Conservation (phyloP, 179 eudicot species). For the Carnegiea gigantea region DNA sequence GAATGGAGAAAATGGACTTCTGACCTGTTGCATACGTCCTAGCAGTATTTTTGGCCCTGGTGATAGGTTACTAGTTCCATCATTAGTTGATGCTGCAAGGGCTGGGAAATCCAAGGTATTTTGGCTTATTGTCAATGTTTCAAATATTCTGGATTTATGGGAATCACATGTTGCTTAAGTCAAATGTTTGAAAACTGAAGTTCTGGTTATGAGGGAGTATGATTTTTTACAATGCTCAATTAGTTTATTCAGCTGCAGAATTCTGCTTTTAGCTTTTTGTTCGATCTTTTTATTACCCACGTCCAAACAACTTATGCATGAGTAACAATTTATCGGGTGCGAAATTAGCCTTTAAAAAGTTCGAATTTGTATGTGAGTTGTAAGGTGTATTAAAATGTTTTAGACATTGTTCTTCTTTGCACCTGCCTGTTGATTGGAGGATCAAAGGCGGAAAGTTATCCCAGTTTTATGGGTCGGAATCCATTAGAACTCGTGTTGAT, state of each 20-base stretch:
- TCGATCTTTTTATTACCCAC: neutral
- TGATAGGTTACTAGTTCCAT: conserved; percentile 89
- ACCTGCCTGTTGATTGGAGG: too few species aligned
- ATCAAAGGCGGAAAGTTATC: too few species aligned
- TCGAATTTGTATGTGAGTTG: too few species aligned
- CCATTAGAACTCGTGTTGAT: too few species aligned
- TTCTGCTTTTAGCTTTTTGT: neutral
- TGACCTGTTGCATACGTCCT: conserved; percentile 92
- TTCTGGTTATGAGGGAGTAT: neutral
- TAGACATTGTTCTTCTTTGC: neutral
- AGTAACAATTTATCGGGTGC: neutral
- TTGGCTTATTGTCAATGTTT: conserved; percentile 9
- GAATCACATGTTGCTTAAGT: neutral
- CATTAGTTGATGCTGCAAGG: conserved; percentile 89
- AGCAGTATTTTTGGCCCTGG: conserved; percentile 99
- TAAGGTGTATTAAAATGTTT: neutral
- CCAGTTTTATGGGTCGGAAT: too few species aligned
- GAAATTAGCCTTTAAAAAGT: neutral
- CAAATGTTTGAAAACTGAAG: conserved; percentile 7
- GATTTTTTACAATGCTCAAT: neutral
- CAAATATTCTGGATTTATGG: neutral
- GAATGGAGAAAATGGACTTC: conserved; percentile 81
- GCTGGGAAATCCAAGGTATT: conserved; percentile 90
- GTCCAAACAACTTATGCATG: neutral
- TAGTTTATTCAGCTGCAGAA: neutral